phyloP scores from a whole-genome alignment of 2,329 filamentous ascomycete genomes.

The Aspergillus sp. region DNA sequence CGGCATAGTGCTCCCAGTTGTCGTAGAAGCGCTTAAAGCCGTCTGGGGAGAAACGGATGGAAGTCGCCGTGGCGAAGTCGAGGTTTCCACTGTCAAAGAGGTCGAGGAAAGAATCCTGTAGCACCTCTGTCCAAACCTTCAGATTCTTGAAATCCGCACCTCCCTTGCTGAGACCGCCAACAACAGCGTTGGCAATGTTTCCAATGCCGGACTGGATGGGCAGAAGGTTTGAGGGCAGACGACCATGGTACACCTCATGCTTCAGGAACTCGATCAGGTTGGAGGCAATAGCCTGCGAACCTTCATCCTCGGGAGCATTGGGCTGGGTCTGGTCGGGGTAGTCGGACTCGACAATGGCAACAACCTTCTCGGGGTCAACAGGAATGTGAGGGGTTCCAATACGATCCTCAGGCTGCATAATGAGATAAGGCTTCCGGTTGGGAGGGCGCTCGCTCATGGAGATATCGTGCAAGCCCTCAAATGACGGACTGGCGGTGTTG shows the following conservation, averaged over 20 bases:
- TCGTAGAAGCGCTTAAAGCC: conserved; percentile 91
- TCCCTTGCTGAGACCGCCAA: conserved; percentile 73
- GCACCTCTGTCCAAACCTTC: conserved; percentile 90
- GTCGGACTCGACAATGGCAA: conserved; percentile 81
- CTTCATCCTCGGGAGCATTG: conserved; percentile 74
- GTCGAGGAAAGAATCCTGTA: conserved; percentile 90
- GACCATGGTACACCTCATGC: conserved; percentile 77
- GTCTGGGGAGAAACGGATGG: conserved; percentile 85
- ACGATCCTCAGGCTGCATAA: conserved; percentile 82
- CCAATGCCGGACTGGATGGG: conserved; percentile 87
- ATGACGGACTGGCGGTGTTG: conserved; percentile 80
- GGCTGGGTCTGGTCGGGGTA: conserved; percentile 75
- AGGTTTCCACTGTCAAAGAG: conserved; percentile 85
- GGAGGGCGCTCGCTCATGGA: conserved; percentile 85
- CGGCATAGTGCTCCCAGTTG: conserved; percentile 75
- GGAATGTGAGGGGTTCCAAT: conserved; percentile 82
- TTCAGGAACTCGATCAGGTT: conserved; percentile 84
- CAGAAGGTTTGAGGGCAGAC: conserved; percentile 73
- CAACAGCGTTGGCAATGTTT: conserved; percentile 89
- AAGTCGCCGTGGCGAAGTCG: conserved; percentile 87
- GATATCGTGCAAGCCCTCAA: conserved; percentile 88
- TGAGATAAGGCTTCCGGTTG: conserved; percentile 76
- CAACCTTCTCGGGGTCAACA: conserved; percentile 78
- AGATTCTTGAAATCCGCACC: conserved; percentile 80
- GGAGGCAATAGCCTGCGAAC: conserved; percentile 68